Evolutionary conservation across 495 filamentous ascomycete species (phyloP), one percentile per base, ranked within the genome.

Genomic region (Aspergillus ostianus): DNA sequence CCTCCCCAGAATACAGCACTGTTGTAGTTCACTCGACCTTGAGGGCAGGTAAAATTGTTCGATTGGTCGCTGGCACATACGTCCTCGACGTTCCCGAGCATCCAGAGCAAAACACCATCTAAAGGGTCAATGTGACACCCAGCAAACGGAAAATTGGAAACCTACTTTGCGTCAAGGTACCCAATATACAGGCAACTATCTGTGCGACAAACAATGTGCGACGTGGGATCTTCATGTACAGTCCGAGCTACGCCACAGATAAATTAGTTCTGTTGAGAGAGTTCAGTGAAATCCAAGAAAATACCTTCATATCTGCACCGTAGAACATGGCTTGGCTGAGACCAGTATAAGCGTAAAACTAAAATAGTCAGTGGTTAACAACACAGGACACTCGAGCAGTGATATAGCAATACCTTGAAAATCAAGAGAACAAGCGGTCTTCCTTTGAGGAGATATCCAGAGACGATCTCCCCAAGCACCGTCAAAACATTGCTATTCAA

Each of bases 171-270:
- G 89, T 93, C 52, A 94, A 53, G 19, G 87, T 89, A 2, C 88
- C 90, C 18, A 95, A 77, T 56, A 91, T 75, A 0, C 90, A 93
- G 26, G 91, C 90, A 36, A 87, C 79, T 78, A 94, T 87, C 63
- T 96, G 92, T 4, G 93, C 88, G 6, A 77, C 74, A 73, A 95
- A 96, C 9, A 96, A 62, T 21, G 73, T 70, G 13, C 88, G 85
- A 0, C 91, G 90, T 18, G 92, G 91, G 53, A 96, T 92, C 72
- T 96, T 95, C 90, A 95, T 93, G 70, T 96, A 95, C 67, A 93
- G 89, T 29, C 92, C 92, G 0, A 95, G 83, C 69, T 96, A 19
- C 7, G 19, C 23, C 6, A 26, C 20, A 53, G 8, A 53, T 30
- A 9, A 52, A 30, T 32, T n/a, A n/a, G n/a, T n/a, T n/a, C n/a